Percentiles rank a stretch among this genome's conserved stretches.
Conservation (phyloP, 306 rosid species). For the Datisca glomerata region DNA sequence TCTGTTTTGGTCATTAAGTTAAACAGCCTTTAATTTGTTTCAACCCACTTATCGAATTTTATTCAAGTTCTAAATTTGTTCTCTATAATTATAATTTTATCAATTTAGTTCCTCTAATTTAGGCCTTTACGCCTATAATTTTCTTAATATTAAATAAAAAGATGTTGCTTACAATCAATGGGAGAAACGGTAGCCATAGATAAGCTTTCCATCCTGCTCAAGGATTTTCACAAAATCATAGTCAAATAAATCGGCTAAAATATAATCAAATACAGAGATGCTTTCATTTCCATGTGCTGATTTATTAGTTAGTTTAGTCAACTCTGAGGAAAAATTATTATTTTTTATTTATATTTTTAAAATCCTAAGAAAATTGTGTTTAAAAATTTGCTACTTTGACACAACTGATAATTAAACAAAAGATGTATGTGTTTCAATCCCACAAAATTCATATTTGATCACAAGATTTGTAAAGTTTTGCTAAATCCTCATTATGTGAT, state of each 20-base stretch:
- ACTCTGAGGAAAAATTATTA: no score
- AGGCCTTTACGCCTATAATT: neutral
- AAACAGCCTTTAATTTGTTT: neutral
- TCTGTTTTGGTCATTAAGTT: conserved; percentile 20
- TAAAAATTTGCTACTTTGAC: no score
- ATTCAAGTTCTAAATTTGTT: neutral
- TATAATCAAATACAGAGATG: neutral
- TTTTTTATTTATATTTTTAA: no score
- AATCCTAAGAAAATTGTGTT: no score
- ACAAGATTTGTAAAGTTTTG: no score
- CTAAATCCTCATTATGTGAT: no score
- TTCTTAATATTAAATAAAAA: neutral
- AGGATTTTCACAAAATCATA: neutral
- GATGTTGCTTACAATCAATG: conserved; percentile 62
- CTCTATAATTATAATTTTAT: no score
- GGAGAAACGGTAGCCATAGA: conserved; percentile 73
- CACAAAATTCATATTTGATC: no score
- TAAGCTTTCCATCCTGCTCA: conserved; percentile 63
- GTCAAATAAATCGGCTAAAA: conserved; percentile 2
- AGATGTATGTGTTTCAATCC: no score
- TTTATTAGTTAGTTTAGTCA: no score
- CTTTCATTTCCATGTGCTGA: neutral
- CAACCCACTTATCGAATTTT: neutral
- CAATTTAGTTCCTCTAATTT: neutral
- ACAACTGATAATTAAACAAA: no score